Evolutionary conservation across 164 flowering plant species (phyloP).

Genomic region (Vitis riparia): DNA sequence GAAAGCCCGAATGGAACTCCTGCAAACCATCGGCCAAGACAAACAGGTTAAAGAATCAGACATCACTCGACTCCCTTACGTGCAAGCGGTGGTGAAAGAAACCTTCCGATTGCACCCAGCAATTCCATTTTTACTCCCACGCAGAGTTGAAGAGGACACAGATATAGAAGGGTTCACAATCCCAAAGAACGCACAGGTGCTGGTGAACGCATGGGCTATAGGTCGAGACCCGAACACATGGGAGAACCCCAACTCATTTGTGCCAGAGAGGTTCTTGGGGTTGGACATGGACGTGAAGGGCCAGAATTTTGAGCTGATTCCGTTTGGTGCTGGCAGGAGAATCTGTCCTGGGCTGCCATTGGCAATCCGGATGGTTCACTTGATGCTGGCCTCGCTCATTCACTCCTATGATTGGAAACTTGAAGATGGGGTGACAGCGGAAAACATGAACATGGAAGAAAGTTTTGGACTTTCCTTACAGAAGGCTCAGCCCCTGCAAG

Average conservation of each 20-base stretch:
- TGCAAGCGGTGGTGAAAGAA: constrained; percentile 33
- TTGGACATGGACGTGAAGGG: constrained; percentile 22
- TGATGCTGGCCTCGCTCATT: constrained; percentile 19
- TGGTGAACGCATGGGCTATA: constrained; percentile 31
- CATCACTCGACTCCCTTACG: constrained; percentile 23
- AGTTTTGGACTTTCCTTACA: too few relatives aligned
- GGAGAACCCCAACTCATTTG: constrained; percentile 20
- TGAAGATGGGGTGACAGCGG: too few relatives aligned
- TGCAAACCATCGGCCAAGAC: constrained; percentile 21
- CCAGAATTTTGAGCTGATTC: constrained; percentile 20
- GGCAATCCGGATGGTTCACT: constrained; percentile 19
- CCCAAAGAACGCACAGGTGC: constrained; percentile 27
- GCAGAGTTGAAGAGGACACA: constrained; percentile 4
- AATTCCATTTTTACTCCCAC: constrained; percentile 24
- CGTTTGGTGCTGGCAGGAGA: constrained; percentile 27
- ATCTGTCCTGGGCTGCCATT: constrained; percentile 24
- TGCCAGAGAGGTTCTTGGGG: constrained; percentile 36
- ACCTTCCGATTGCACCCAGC: constrained; percentile 32
- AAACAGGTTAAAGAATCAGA: constrained; percentile 25
- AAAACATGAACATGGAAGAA: too few relatives aligned
- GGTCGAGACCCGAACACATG: constrained; percentile 28
- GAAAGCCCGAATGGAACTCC: constrained; percentile 25
- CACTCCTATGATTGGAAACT: constrained; percentile 18
- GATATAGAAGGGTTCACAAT: constrained; percentile 21
- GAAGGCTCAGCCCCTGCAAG: too few relatives aligned